These are phyloP conservation scores for Larix kaempferi DNA, from an alignment of 75 land plant genomes.

Conservation along the genomic window DNA sequence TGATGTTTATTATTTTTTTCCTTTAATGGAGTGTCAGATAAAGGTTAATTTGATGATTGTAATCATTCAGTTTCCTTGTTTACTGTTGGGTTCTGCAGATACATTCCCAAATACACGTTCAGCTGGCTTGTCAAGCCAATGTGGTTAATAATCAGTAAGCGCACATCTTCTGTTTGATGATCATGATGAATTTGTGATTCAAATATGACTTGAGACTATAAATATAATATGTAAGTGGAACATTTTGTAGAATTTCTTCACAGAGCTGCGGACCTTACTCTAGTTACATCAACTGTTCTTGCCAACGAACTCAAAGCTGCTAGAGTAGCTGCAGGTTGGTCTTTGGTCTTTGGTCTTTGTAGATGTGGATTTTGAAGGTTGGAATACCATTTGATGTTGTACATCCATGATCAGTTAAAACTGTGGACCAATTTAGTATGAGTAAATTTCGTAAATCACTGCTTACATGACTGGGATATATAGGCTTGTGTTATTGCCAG, in stretches of 20 bases:
- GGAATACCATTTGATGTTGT: neutral
- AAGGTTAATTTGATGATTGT: neutral
- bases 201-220: constrained; percentile 5
- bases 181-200: neutral
- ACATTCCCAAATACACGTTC: constrained; percentile 99
- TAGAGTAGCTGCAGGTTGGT: constrained; percentile 83
- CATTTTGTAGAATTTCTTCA: constrained; percentile 74
- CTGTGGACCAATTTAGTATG: neutral
- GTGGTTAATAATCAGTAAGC: constrained; percentile 96
- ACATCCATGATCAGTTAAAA: neutral
- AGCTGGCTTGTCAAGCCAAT: constrained; percentile 99
- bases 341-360: neutral
- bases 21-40: neutral
- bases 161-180: neutral
- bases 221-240: neutral
- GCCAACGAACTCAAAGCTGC: constrained; percentile 82
- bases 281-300: constrained; percentile 93
- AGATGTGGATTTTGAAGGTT: neutral
- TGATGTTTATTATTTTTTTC: constrained; percentile 6
- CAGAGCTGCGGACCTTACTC: constrained; percentile 96
- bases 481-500: neutral
- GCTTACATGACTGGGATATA: neutral
- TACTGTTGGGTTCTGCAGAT: constrained; percentile 44
- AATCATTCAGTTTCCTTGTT: neutral
- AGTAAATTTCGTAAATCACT: neutral